A percentile compares a stretch with the other conserved stretches of the same genome.
Conservation (phyloP, 441 rosid genomes). For the Erodium trifolium region DNA sequence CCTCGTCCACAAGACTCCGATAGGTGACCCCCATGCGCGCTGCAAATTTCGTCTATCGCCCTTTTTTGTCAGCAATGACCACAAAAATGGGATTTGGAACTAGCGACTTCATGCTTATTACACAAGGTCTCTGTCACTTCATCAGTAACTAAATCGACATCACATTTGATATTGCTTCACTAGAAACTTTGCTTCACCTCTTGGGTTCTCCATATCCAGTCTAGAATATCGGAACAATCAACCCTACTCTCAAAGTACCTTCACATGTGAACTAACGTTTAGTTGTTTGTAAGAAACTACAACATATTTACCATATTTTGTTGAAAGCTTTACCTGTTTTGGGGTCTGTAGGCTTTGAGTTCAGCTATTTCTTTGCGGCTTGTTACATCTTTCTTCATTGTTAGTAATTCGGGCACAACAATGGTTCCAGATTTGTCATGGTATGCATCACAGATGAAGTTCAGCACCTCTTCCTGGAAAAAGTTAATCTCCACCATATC, state of each 20-base stretch:
- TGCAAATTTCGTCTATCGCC: no score
- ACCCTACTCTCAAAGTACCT: conserved; percentile 56
- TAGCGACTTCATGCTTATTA: no score
- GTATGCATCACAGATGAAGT: conserved; percentile 53
- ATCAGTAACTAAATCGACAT: no score
- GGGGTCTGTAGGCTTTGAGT: conserved; percentile 55
- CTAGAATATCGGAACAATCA: conserved; percentile 60
- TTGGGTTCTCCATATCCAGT: conserved; percentile 54
- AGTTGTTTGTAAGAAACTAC: background rate
- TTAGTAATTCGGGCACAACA: conserved; percentile 47
- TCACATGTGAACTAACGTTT: conserved; percentile 20
- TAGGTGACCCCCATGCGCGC: no score
- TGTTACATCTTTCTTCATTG: conserved; percentile 45
- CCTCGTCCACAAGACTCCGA: no score
- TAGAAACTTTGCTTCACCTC: conserved; percentile 24
- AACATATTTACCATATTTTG: background rate
- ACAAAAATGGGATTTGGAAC: no score
- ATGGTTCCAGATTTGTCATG: conserved; percentile 36
- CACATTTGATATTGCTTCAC: background rate
- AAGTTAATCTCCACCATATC: background rate
- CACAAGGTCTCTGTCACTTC: no score
- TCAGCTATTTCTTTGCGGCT: conserved; percentile 39
- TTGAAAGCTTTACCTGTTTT: conserved; percentile 43
- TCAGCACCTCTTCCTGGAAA: conserved; percentile 57
- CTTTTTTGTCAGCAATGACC: no score